Conservation (phyloP, 1,139 yeast species). For the Groenewaldozyma sp. region DNA sequence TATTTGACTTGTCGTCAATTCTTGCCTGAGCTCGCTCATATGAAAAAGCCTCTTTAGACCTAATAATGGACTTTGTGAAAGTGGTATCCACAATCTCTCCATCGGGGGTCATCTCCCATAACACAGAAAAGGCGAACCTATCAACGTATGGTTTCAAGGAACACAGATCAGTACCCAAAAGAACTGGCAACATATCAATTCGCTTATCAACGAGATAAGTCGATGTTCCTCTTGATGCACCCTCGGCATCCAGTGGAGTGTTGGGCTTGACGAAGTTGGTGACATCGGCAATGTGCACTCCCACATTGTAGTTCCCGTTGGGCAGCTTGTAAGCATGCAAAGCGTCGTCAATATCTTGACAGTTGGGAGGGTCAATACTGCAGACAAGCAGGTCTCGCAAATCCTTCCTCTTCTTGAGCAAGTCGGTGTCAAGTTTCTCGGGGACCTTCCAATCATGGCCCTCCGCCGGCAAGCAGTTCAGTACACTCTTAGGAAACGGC, state of each 20-base stretch:
- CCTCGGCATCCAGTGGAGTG: slow-evolving; percentile 89
- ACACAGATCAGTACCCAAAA: slow-evolving; percentile 92
- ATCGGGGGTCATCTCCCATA: slow-evolving; percentile 87
- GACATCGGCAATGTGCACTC: slow-evolving; percentile 98
- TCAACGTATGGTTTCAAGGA: slow-evolving; percentile 93
- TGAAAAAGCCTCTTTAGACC: slow-evolving; percentile 89
- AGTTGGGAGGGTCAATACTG: slow-evolving; percentile 94
- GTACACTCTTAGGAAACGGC: slow-evolving; percentile 87
- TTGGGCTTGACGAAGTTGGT: slow-evolving; percentile 93
- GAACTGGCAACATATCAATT: slow-evolving; percentile 96
- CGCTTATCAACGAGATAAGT: slow-evolving; percentile 97
- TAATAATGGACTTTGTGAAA: slow-evolving; percentile 81
- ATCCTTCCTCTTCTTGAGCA: slow-evolving; percentile 50
- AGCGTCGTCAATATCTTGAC: slow-evolving; percentile 99
- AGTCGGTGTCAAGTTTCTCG: slow-evolving; percentile 41
- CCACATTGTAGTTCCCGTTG: slow-evolving; percentile 92
- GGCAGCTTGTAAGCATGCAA: slow-evolving; percentile 77
- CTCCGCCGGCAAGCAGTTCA: slow-evolving; percentile 86
- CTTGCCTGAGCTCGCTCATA: slow-evolving; percentile 89
- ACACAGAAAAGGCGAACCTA: slow-evolving; percentile 87
- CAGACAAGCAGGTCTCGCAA: slow-evolving; percentile 83
- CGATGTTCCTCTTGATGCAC: slow-evolving; percentile 95
- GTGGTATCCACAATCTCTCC: slow-evolving; percentile 79
- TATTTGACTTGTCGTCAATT: slow-evolving; percentile 70
- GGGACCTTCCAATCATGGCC: slow-evolving; percentile 95